A percentile compares a stretch with the other conserved stretches of the same genome.
phyloP scores from a whole-genome alignment of 441 rosid species.

The Geranium incanum region DNA sequence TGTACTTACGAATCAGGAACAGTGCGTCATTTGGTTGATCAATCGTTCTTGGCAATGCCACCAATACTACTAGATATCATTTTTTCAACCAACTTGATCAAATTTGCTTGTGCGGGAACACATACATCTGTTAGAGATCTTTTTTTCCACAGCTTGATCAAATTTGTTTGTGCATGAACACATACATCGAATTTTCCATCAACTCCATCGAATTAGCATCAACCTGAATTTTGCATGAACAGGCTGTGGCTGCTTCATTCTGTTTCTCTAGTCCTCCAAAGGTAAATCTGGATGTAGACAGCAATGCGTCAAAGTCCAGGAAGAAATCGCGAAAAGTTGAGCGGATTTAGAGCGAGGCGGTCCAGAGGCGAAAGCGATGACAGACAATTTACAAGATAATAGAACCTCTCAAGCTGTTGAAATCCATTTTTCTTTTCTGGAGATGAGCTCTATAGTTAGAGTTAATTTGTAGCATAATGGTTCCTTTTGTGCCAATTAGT shows the following conservation, averaged over 20 bases:
- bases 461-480: neutral
- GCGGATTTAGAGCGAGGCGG: conserved; percentile 58
- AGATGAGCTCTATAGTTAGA: neutral
- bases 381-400: conserved; percentile 47
- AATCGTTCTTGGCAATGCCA: neutral
- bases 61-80: neutral
- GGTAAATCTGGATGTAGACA: conserved; percentile 77
- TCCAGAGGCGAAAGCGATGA: conserved; percentile 32
- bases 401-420: conserved; percentile 9
- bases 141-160: neutral
- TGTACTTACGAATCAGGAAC: neutral
- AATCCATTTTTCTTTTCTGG: neutral
- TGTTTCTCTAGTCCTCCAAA: conserved; percentile 89
- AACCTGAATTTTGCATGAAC: conserved; percentile 18
- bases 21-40: no score
- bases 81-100: neutral
- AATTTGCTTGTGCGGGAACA: conserved; percentile 27
- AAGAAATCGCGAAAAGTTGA: conserved; percentile 49
- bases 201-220: neutral
- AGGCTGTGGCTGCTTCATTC: conserved; percentile 90
- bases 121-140: neutral
- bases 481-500: neutral
- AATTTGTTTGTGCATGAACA: neutral
- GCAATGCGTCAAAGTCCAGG: conserved; percentile 77
- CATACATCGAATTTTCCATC: neutral